Evolutionary conservation across 441 rosid genomes (phyloP), one percentile per base, ranked within the genome.

Genomic region (Melastoma candidum): DNA sequence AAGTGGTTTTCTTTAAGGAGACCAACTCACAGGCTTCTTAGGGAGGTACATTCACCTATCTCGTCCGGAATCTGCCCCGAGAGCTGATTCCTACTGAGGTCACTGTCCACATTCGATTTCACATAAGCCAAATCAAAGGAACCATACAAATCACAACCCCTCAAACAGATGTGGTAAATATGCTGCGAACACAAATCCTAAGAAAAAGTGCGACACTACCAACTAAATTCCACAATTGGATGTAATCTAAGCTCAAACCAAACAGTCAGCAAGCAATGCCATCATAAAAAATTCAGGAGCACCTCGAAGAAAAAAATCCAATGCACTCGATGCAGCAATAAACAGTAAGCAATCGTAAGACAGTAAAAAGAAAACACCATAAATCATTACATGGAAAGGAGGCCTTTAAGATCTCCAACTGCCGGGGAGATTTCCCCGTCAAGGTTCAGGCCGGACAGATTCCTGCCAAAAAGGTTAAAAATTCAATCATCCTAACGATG

Each of bases 41-140:
- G 57, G 41, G 88, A 80, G 25, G 90, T 77, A 60, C 96, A 90
- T 59, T 85, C 93, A 48, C 96, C 98, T 54, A 90, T 90, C 75
- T 90, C 98, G 65, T 82, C 96, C 26, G 96, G 96, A 44, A 90
- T 90, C 71, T 90, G 98, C 26, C 96, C 96, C 2, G 90, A 74
- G 26, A 90, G 79, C 52, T 58, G 80, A 66, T 90, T 90, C 51
- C 83, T 84, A 56, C 77, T 73, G 7, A 90, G 81, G 70, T 85
- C 96, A 59, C 95, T 90, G 63, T 4, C 22, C 9, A 26, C 7
- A 11, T 8, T 46, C 54, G 44, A 69, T 36, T 36, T 36, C 6
- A 36, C 6, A 9, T 36, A 36, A 36, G 41, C 41, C 41, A 36
- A 36, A 36, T 36, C 41, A 6, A 36, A 36, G 1, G 41, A 9